Conservation (phyloP, 495 filamentous ascomycete species). For the Letharia lupina region DNA sequence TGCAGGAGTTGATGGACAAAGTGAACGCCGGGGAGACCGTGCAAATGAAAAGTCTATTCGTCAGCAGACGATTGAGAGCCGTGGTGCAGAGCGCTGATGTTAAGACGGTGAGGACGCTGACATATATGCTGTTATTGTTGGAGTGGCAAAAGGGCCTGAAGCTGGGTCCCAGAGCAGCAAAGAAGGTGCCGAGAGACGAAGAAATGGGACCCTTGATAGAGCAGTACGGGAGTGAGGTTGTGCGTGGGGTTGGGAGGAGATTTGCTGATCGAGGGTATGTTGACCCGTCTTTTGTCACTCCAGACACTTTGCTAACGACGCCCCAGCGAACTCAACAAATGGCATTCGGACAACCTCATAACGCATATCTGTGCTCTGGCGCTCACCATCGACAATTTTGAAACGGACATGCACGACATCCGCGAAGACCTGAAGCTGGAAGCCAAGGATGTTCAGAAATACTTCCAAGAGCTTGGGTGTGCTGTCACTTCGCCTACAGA, state of each 20-base stretch:
- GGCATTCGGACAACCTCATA: slow-evolving; percentile 55
- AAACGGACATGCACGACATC: slow-evolving; percentile 67
- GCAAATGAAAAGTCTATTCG: slow-evolving; percentile 53
- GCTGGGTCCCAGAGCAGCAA: slow-evolving; percentile 14
- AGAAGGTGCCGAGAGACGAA: slow-evolving; percentile 36
- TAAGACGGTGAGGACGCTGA: slow-evolving; percentile 51
- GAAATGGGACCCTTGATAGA: slow-evolving; percentile 39
- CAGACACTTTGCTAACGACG: not conserved
- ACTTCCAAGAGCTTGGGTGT: slow-evolving; percentile 71
- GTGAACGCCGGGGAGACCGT: slow-evolving; percentile 49
- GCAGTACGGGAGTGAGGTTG: slow-evolving; percentile 50
- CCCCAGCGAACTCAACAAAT: slow-evolving; percentile 42
- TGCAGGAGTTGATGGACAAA: slow-evolving; percentile 68
- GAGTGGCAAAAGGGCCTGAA: slow-evolving; percentile 43
- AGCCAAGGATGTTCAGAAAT: slow-evolving; percentile 42
- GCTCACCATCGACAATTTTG: slow-evolving; percentile 65
- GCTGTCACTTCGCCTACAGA: slow-evolving; percentile 37
- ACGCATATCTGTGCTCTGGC: slow-evolving; percentile 61
- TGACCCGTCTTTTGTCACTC: not conserved
- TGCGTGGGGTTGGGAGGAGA: slow-evolving; percentile 59
- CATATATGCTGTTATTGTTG: slow-evolving; percentile 58
- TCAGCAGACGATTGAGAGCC: slow-evolving; percentile 51
- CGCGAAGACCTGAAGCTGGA: slow-evolving; percentile 73
- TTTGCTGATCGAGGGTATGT: slow-evolving; percentile 49
- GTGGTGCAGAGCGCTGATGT: slow-evolving; percentile 50